These are phyloP conservation scores for Fonsecaea erecta DNA, from an alignment of 2,329 filamentous ascomycete genomes.

Conservation along the genomic window DNA sequence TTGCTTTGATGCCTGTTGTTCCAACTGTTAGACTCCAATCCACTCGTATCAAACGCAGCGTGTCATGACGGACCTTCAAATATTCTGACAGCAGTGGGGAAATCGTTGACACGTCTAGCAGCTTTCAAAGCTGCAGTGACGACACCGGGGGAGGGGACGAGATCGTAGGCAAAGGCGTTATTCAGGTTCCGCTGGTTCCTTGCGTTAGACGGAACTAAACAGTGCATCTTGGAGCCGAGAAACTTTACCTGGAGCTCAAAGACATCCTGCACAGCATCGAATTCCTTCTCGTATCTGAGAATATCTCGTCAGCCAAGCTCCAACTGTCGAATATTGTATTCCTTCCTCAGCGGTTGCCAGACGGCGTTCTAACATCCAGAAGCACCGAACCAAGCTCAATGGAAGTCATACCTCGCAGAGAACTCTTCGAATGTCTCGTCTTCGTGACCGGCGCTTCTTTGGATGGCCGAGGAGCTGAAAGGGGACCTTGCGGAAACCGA, in stretches of 20 bases:
- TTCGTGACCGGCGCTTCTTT: constrained; percentile 66
- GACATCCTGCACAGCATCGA: constrained; percentile 94
- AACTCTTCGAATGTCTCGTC: constrained; percentile 99
- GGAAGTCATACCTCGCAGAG: constrained; percentile 77
- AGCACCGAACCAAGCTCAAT: neutral
- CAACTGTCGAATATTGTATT: constrained; percentile 15
- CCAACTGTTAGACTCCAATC: neutral
- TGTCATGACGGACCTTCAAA: constrained; percentile 78
- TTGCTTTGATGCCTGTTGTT: constrained; percentile 86
- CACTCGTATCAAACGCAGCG: neutral
- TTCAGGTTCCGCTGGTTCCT: constrained; percentile 83
- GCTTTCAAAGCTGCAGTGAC: constrained; percentile 89
- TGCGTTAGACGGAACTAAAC: constrained; percentile 13
- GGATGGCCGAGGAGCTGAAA: constrained; percentile 59
- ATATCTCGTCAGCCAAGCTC: constrained; percentile 43
- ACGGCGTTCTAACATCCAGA: neutral
- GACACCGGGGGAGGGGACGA: constrained; percentile 92
- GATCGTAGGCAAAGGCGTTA: constrained; percentile 99
- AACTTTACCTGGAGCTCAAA: constrained; percentile 93
- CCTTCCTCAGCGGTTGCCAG: constrained; percentile 4
- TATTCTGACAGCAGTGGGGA: constrained; percentile 94
- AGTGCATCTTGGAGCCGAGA: neutral
- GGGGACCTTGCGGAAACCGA: constrained; percentile 32
- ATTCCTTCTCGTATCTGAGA: constrained; percentile 97
- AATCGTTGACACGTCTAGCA: constrained; percentile 96